Percentiles rank a stretch among this genome's conserved stretches.
These are phyloP conservation scores for Teratosphaeria zuluensis DNA, from an alignment of 2,329 filamentous ascomycete genomes.

Conservation along the genomic window DNA sequence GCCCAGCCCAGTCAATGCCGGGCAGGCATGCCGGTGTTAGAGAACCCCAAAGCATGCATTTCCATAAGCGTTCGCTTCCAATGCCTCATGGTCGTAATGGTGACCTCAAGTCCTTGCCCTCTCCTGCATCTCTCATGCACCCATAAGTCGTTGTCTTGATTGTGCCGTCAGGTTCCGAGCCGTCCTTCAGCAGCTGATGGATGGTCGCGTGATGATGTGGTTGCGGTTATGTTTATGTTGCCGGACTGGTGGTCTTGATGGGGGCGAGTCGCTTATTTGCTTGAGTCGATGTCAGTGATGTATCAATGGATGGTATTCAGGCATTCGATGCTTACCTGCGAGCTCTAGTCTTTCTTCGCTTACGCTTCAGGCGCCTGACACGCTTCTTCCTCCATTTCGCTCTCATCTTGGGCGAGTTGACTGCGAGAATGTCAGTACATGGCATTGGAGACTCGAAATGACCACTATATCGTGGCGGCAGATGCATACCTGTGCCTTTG, in stretches of 20 bases:
- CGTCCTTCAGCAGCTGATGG: constrained; percentile 23
- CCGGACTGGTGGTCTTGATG: constrained; percentile 6
- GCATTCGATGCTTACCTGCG: constrained; percentile 62
- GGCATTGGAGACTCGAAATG: background rate
- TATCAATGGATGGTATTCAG: background rate
- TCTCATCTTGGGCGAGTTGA: constrained; percentile 55
- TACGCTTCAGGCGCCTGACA: constrained; percentile 96
- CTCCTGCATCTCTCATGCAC: constrained; percentile 9
- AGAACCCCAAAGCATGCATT: constrained; percentile 6
- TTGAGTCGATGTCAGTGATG: constrained; percentile 11
- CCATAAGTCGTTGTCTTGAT: constrained; percentile 8
- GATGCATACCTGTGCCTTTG: constrained; percentile 6
- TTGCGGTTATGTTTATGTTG: constrained; percentile 11
- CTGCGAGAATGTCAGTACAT: constrained; percentile 1
- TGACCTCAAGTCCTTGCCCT: constrained; percentile 5
- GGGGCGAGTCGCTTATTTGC: constrained; percentile 40
- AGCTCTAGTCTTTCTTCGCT: constrained; percentile 99
- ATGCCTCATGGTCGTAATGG: constrained; percentile 6
- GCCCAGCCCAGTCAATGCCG: constrained; percentile 2
- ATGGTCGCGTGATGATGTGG: constrained; percentile 23
- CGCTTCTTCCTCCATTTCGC: constrained; percentile 99
- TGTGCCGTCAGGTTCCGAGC: constrained; percentile 25
- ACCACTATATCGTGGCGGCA: background rate
- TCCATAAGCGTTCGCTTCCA: constrained; percentile 2
- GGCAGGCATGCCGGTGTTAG: constrained; percentile 19